phyloP scores from a whole-genome alignment of 176 grass and related monocot species.

The Hordeum marinum region DNA sequence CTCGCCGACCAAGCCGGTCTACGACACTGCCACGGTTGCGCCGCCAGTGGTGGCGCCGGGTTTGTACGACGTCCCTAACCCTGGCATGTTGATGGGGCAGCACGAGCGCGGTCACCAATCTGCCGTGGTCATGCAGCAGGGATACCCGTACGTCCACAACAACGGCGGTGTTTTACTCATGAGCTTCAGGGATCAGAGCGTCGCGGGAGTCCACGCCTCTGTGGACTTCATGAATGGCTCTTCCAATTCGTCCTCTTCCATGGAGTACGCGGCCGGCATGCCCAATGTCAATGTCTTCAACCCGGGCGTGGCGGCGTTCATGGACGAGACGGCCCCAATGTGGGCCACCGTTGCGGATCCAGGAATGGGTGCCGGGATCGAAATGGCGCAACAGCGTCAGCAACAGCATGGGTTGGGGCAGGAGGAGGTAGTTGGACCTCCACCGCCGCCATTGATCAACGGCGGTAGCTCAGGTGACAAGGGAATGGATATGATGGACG shows the following conservation, averaged over 20 bases:
- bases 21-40: conserved; percentile 21
- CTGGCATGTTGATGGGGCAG: conserved; percentile 32
- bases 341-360: conserved; percentile 42
- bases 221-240: conserved; percentile 75
- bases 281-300: conserved; percentile 29
- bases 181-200: conserved; percentile 64
- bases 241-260: conserved; percentile 51
- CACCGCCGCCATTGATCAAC: conserved; percentile 1
- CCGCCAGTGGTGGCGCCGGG: conserved; percentile 18
- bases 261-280: conserved; percentile 42
- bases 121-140: conserved; percentile 16
- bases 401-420: conserved; percentile 26
- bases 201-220: conserved; percentile 18
- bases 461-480: conserved; percentile 27
- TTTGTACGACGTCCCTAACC: conserved; percentile 32
- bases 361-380: conserved; percentile 30
- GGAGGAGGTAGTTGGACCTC: not conserved
- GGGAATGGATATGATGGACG: conserved; percentile 59
- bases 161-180: conserved; percentile 56
- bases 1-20: conserved; percentile 54
- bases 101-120: not conserved
- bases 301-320: conserved; percentile 37
- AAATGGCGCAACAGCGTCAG: conserved; percentile 27
- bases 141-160: conserved; percentile 49
- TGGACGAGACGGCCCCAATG: conserved; percentile 59